Evolutionary conservation across 371 early-diverging fungal species (phyloP).

Genomic region (Syncephalis plumigaleata): DNA sequence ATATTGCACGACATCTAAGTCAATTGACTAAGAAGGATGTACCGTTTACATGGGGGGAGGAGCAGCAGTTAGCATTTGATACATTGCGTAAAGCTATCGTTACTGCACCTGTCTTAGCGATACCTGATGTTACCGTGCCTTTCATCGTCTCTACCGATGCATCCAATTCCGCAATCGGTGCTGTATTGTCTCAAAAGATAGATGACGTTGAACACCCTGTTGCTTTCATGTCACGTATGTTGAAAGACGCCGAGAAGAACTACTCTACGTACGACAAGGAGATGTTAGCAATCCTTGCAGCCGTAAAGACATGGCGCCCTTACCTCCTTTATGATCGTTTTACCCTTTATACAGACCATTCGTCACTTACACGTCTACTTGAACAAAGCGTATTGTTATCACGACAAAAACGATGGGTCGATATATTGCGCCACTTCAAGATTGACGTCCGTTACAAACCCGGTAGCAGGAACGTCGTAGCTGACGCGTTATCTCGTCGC

Average conservation of each 20-base stretch:
- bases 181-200: slow-evolving; percentile 17
- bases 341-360: too few species aligned
- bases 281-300: too few species aligned
- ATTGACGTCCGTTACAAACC: background rate
- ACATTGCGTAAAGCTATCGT: slow-evolving; percentile 15
- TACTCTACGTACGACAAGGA: slow-evolving; percentile 3
- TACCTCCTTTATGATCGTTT: too few species aligned
- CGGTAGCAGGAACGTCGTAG: background rate
- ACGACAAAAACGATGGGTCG: background rate
- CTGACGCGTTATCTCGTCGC: background rate
- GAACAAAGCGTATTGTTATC: too few species aligned
- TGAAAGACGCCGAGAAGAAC: slow-evolving; percentile 5
- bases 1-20: slow-evolving; percentile 18
- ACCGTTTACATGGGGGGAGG: slow-evolving; percentile 13
- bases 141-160: slow-evolving; percentile 26
- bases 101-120: slow-evolving; percentile 12
- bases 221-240: slow-evolving; percentile 3
- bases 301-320: too few species aligned
- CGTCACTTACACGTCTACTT: too few species aligned
- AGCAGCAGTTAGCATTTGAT: slow-evolving; percentile 16
- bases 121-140: slow-evolving; percentile 9
- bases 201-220: slow-evolving; percentile 5
- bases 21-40: slow-evolving; percentile 14
- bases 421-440: background rate
- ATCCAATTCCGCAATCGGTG: slow-evolving; percentile 22